Conservation (phyloP, 352 stramenopile genomes). For the Phytophthora sansomeana region DNA sequence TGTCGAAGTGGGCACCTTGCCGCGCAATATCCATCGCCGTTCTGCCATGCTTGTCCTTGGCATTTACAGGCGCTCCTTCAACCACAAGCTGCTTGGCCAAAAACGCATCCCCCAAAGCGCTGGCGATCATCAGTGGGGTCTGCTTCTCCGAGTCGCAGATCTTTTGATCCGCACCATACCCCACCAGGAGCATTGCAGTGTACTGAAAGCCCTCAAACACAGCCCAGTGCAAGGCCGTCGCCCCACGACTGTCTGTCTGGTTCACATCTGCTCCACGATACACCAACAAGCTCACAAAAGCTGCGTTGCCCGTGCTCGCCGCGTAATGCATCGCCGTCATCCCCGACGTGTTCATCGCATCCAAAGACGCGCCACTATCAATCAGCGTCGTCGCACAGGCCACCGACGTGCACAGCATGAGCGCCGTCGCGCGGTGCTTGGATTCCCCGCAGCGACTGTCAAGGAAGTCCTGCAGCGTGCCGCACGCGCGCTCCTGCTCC, state of each 20-base stretch:
- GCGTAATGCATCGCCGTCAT: conserved; percentile 88
- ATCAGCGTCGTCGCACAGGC: conserved; percentile 64
- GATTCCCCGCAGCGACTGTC: conserved; percentile 67
- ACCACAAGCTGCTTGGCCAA: conserved; percentile 86
- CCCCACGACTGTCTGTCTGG: conserved; percentile 68
- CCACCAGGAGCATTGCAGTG: conserved; percentile 81
- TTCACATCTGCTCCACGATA: conserved; percentile 73
- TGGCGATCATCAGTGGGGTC: conserved; percentile 85
- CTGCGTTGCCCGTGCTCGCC: conserved; percentile 79
- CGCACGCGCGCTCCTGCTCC: conserved; percentile 17
- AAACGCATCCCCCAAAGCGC: conserved; percentile 80
- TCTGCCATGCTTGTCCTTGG: conserved; percentile 74
- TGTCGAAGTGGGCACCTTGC: conserved; percentile 75
- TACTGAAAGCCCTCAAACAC: conserved; percentile 90
- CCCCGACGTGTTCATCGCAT: conserved; percentile 72
- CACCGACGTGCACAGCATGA: conserved; percentile 84
- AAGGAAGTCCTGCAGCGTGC: conserved; percentile 54
- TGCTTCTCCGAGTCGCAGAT: conserved; percentile 84
- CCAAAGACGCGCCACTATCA: conserved; percentile 58
- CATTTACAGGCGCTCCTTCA: conserved; percentile 71
- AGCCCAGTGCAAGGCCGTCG: conserved; percentile 81
- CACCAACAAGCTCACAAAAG: conserved; percentile 74
- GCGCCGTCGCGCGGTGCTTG: conserved; percentile 72
- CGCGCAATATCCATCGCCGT: conserved; percentile 80
- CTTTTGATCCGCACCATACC: conserved; percentile 83